phyloP scores from a whole-genome alignment of 176 grass and related monocot genomes.

The Paspalum vaginatum region DNA sequence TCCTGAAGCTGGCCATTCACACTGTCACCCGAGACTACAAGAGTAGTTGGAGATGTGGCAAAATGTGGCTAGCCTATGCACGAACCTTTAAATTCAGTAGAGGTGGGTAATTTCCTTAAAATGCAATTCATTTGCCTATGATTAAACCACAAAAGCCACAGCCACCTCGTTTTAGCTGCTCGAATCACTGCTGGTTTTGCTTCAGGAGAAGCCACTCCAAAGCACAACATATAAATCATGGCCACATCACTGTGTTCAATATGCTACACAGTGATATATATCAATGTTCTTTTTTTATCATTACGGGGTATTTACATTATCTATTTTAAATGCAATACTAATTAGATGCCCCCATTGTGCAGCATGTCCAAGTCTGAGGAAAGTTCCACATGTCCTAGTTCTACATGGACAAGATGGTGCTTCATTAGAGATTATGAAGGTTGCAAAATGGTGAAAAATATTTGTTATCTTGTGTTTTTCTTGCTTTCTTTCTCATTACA shows the following conservation, averaged over 20 bases:
- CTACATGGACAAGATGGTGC: slow-evolving; percentile 79
- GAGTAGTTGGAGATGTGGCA: background rate
- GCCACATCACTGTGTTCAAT: slow-evolving; percentile 13
- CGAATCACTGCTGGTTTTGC: background rate
- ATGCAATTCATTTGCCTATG: background rate
- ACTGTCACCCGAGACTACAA: background rate
- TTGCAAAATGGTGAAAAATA: slow-evolving; percentile 30
- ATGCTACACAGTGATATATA: slow-evolving; percentile 22
- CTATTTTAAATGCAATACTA: background rate
- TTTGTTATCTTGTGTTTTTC: slow-evolving; percentile 27
- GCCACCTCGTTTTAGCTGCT: background rate
- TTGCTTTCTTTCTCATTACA: slow-evolving; percentile 23
- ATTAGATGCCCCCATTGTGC: slow-evolving; percentile 33
- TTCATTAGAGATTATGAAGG: slow-evolving; percentile 69
- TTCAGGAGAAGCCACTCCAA: background rate
- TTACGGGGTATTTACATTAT: slow-evolving; percentile 22
- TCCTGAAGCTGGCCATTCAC: background rate
- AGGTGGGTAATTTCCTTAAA: background rate
- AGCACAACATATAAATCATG: background rate
- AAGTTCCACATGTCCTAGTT: slow-evolving; percentile 83
- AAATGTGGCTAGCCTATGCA: background rate
- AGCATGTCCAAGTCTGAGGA: slow-evolving; percentile 84
- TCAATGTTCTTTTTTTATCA: background rate
- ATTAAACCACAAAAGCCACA: background rate
- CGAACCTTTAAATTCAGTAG: background rate